Percentiles rank a stretch among this genome's conserved stretches.
phyloP scores from a whole-genome alignment of 2,329 filamentous ascomycete genomes.

The Rasamsonia emersonii region DNA sequence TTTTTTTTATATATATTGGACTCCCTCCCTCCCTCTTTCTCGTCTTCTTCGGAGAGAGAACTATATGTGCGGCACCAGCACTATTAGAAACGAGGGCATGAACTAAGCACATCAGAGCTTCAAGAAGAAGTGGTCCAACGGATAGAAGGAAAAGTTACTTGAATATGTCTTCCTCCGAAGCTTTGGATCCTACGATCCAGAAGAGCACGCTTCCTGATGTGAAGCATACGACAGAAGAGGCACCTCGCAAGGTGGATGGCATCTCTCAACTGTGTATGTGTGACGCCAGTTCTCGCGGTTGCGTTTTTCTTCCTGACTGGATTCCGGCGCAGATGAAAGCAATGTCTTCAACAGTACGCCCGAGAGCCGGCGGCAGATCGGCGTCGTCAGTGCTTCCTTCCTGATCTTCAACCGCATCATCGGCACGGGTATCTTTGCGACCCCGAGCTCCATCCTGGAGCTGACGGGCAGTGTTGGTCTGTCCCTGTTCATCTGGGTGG shows the following conservation, averaged over 20 bases:
- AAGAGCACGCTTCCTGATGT: slow-evolving; percentile 15
- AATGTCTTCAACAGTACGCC: slow-evolving; percentile 27
- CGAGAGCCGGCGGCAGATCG: slow-evolving; percentile 31
- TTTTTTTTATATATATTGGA: too few species aligned
- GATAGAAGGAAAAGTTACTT: too few species aligned
- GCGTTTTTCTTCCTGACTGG: background rate
- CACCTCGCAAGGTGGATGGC: slow-evolving; percentile 20
- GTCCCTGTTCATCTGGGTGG: slow-evolving; percentile 42
- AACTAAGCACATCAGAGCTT: too few species aligned
- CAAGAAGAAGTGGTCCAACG: too few species aligned
- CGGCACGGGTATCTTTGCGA: slow-evolving; percentile 44
- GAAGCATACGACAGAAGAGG: slow-evolving; percentile 15
- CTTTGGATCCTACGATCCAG: too few species aligned
- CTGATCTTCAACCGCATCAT: slow-evolving; percentile 43
- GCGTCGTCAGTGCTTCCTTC: slow-evolving; percentile 34
- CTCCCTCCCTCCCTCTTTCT: too few species aligned
- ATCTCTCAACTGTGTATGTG: slow-evolving; percentile 27
- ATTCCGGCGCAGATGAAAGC: slow-evolving; percentile 21
- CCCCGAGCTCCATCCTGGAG: slow-evolving; percentile 37
- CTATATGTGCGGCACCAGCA: too few species aligned
- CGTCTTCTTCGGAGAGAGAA: too few species aligned
- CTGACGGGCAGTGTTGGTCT: slow-evolving; percentile 39
- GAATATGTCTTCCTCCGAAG: too few species aligned
- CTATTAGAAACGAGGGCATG: too few species aligned
- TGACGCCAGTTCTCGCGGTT: slow-evolving; percentile 1